These are phyloP conservation scores for Solanum tarijense DNA, from an alignment of 257 asterid species.

Conservation along the genomic window DNA sequence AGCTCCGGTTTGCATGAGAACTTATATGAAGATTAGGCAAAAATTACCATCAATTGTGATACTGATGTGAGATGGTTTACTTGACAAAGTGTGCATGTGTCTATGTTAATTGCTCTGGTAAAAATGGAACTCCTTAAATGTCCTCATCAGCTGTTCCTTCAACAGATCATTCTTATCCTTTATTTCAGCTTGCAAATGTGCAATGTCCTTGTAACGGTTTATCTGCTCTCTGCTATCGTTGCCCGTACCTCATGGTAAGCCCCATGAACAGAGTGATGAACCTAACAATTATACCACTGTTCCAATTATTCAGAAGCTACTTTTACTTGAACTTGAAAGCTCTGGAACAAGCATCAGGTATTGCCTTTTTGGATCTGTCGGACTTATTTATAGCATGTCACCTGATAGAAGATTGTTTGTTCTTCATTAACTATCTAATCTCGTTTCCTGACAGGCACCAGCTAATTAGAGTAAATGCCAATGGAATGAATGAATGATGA, in stretches of 20 bases:
- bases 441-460: constrained; percentile 11
- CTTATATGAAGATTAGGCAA: neutral
- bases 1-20: neutral
- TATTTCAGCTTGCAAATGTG: constrained; percentile 62
- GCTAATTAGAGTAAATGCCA: constrained; percentile 12
- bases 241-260: too few relatives aligned
- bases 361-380: neutral
- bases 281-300: too few relatives aligned
- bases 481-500: constrained; percentile 1
- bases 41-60: neutral
- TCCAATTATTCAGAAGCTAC: too few relatives aligned
- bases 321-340: too few relatives aligned
- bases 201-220: constrained; percentile 86
- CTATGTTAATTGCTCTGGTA: too few relatives aligned
- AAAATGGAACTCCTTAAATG: too few relatives aligned
- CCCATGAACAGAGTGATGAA: too few relatives aligned
- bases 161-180: neutral
- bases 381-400: neutral
- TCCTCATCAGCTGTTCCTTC: too few relatives aligned
- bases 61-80: neutral
- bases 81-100: neutral
- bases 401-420: too few relatives aligned
- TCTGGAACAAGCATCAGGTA: too few relatives aligned
- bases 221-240: constrained; percentile 38
- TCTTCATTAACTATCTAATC: neutral